Conservation (phyloP, 495 filamentous ascomycete genomes). For the Penicillium robsamsonii region DNA sequence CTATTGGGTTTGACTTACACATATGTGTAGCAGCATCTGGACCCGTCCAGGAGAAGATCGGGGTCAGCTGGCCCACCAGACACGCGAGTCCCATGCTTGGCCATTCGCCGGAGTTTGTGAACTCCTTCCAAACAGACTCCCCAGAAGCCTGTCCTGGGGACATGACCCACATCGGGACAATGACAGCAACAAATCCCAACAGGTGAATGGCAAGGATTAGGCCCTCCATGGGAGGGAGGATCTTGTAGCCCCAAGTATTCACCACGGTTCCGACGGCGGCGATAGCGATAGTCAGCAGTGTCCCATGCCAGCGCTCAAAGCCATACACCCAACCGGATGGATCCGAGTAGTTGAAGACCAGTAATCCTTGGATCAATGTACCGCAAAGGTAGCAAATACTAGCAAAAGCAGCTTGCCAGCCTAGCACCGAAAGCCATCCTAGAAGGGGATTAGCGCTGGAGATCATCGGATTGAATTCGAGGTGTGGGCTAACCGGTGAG, state of each 20-base stretch:
- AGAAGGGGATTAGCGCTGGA: background rate
- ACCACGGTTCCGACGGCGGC: constrained; percentile 40
- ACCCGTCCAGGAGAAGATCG: constrained; percentile 43
- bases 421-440: constrained; percentile 49
- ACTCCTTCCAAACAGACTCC: constrained; percentile 42
- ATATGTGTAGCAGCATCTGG: constrained; percentile 43
- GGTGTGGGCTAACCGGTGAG: constrained; percentile 29
- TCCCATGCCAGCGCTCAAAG: constrained; percentile 39
- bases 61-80: constrained; percentile 41
- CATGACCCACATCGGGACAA: constrained; percentile 46
- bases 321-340: constrained; percentile 28
- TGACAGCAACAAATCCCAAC: constrained; percentile 48
- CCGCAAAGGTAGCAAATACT: constrained; percentile 41
- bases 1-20: constrained; percentile 18
- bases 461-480: background rate
- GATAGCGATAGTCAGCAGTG: constrained; percentile 43
- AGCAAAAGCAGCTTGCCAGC: constrained; percentile 45
- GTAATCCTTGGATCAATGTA: constrained; percentile 47
- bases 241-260: constrained; percentile 40
- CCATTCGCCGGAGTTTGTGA: constrained; percentile 49
- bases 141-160: constrained; percentile 34
- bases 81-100: constrained; percentile 41
- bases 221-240: constrained; percentile 42
- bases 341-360: constrained; percentile 45
- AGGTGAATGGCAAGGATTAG: constrained; percentile 47